A percentile compares a stretch with the other conserved stretches of the same genome.
phyloP scores from a whole-genome alignment of 2,329 filamentous ascomycete genomes.

The Cladorrhinum sp. region DNA sequence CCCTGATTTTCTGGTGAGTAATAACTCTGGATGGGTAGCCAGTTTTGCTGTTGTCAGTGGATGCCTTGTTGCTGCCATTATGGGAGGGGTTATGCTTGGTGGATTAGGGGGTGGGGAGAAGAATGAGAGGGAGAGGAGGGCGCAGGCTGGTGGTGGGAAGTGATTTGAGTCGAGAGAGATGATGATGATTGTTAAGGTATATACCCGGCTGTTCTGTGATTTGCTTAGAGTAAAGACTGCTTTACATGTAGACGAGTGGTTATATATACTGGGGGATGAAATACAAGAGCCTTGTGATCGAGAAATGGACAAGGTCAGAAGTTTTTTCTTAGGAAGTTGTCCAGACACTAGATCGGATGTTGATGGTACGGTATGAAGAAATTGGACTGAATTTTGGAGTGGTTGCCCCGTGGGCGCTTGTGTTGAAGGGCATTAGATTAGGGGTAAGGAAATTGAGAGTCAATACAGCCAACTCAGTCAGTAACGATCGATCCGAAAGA shows the following conservation, averaged over 20 bases:
- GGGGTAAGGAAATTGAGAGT: too few species aligned
- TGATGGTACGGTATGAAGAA: too few species aligned
- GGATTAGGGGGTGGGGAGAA: conserved; percentile 1
- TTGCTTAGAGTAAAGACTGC: not conserved
- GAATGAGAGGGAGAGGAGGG: not conserved
- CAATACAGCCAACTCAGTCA: too few species aligned
- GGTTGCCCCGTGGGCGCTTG: too few species aligned
- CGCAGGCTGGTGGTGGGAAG: not conserved
- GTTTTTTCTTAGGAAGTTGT: too few species aligned
- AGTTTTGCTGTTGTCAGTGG: conserved; percentile 42
- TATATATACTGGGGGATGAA: too few species aligned
- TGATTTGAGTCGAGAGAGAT: not conserved
- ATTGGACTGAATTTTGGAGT: too few species aligned
- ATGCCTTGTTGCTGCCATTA: conserved; percentile 43
- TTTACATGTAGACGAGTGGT: not conserved
- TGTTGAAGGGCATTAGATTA: too few species aligned
- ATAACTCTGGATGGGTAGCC: conserved; percentile 37
- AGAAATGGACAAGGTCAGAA: too few species aligned
- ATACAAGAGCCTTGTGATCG: not conserved
- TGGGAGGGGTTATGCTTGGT: conserved; percentile 44
- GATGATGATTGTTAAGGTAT: not conserved
- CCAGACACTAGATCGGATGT: too few species aligned
- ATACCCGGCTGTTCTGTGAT: not conserved
- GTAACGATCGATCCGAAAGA: too few species aligned
- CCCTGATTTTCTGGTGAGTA: conserved; percentile 34